phyloP scores from a whole-genome alignment of 345 rosid genomes.

The Cardamine resedifolia region DNA sequence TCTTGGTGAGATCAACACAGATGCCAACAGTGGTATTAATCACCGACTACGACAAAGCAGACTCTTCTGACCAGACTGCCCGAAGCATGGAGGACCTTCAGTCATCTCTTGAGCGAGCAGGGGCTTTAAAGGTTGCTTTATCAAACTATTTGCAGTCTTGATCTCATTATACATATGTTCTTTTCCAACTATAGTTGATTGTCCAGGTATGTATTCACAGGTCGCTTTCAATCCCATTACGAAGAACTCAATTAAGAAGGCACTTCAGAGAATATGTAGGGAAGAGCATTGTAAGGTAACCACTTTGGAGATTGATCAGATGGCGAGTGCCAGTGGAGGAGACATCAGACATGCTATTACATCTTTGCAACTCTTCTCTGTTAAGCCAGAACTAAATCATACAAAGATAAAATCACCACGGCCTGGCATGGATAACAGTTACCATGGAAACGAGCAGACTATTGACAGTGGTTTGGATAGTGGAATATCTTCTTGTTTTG shows the following conservation, averaged over 20 bases:
- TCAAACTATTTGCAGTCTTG: constrained; percentile 30
- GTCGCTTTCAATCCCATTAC: constrained; percentile 87
- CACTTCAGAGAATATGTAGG: constrained; percentile 70
- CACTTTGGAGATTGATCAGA: constrained; percentile 65
- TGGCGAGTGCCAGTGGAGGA: constrained; percentile 84
- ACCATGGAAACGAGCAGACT: constrained; percentile 35
- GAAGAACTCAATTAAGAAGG: constrained; percentile 71
- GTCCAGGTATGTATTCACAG: constrained; percentile 46
- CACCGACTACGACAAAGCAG: constrained; percentile 57
- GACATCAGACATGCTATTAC: constrained; percentile 93
- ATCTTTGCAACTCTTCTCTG: constrained; percentile 75
- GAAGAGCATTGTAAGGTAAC: constrained; percentile 59
- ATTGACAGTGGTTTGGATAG: constrained; percentile 36
- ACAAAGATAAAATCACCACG: constrained; percentile 32
- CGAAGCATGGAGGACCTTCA: constrained; percentile 63
- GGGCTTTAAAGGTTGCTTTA: constrained; percentile 79
- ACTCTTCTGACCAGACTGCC: constrained; percentile 55
- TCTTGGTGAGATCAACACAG: constrained; percentile 65
- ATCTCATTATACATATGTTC: background rate
- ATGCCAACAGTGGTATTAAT: constrained; percentile 71
- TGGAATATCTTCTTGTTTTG: constrained; percentile 55
- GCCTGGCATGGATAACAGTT: constrained; percentile 31
- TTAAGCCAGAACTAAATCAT: constrained; percentile 44
- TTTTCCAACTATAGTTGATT: constrained; percentile 34
- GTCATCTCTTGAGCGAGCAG: constrained; percentile 68